Conservation (phyloP, 495 filamentous ascomycete species). For the Cairneyella variabilis region DNA sequence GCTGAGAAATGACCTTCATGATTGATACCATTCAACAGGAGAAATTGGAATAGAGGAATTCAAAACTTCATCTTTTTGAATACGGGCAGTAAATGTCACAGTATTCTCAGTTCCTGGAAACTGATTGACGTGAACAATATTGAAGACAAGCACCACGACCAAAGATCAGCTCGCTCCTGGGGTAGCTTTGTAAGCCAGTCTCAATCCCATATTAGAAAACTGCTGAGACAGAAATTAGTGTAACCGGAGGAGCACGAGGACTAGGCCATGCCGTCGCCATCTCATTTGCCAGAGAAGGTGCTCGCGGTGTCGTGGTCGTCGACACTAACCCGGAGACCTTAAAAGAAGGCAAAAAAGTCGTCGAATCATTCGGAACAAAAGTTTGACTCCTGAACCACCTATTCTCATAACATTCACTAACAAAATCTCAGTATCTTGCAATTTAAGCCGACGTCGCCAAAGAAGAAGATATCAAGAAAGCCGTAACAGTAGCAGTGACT, state of each 20-base stretch:
- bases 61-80: too few species aligned
- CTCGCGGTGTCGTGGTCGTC: slow-evolving; percentile 10
- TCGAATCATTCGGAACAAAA: slow-evolving; percentile 5
- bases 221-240: too few species aligned
- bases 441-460: slow-evolving; percentile 33
- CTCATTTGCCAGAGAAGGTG: slow-evolving; percentile 9
- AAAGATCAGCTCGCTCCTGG: too few species aligned
- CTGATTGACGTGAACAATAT: too few species aligned
- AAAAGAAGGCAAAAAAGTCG: slow-evolving; percentile 8
- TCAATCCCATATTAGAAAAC: too few species aligned
- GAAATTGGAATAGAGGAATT: too few species aligned
- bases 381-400: background rate
- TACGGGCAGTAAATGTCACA: too few species aligned
- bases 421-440: slow-evolving; percentile 16
- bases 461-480: slow-evolving; percentile 26
- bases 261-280: slow-evolving; percentile 12
- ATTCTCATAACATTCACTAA: background rate
- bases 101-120: too few species aligned
- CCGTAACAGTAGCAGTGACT: slow-evolving; percentile 24
- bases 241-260: slow-evolving; percentile 12
- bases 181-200: too few species aligned
- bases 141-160: too few species aligned
- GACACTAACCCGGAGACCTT: slow-evolving; percentile 9
- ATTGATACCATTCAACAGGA: too few species aligned
- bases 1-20: too few species aligned